Evolutionary conservation across 1,284 basidiomycete species (phyloP), one percentile per base, ranked within the genome.

Genomic region (Trametes versicolor): DNA sequence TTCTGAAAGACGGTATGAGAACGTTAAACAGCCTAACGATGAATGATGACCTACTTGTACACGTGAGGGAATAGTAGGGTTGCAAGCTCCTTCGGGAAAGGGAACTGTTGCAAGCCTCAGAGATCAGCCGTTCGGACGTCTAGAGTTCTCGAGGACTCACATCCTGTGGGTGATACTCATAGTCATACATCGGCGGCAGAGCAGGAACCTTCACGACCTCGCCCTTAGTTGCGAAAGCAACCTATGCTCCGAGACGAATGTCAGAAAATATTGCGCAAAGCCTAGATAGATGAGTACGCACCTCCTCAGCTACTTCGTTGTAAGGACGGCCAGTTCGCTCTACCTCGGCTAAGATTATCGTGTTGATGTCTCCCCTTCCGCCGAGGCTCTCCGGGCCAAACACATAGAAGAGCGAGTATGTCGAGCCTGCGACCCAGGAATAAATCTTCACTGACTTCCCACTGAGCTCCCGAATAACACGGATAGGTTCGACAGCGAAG

Each of bases 151-250:
- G 36, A 41, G 6, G 23, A 15, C 57, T 50, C n/a, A 58, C 57
- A 15, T 58, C 60, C 55, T 73, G 70, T 12, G 72, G 69, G 32
- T 63, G 23, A n/a, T 56, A 52, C 50, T 73, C 72, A 34, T 69
- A 63, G 52, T 73, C 67, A 53, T 71, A 71, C 63, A 72, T 69
- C 0, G 68, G 60, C 21, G 72, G 70, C 15, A 73, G 29, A 0
- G 66, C 70, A 0, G 70, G 70, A n/a, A 68, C 55, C 2, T 56
- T 37, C 2, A 71, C 21, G 0, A 73, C 45, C 2, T 36, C 23
- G 15, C 63, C 68, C 2, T 51, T 47, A 17, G 48, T 10, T 19
- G 4, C 19, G 41, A 43, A 43, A 17, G 17, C 17, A 19, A 43
- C 3, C 41, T 43, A n/a, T 17, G n/a, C 12, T 34, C 5, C 4